Evolutionary conservation across 805 yeast genomes (phyloP).

Genomic region (Kluyveromyces wickerhamii): DNA sequence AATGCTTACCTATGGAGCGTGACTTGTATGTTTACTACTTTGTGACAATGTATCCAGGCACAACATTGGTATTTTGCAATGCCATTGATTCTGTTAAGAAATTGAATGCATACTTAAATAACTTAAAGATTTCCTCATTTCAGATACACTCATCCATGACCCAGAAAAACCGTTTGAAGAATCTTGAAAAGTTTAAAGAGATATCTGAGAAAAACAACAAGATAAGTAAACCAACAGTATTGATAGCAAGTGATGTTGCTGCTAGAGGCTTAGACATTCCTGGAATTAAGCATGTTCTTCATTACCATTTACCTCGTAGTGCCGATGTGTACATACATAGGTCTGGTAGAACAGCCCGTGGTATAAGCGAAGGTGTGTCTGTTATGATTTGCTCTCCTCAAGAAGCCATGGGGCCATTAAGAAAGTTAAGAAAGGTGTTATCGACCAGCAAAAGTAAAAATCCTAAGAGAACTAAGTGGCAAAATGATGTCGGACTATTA

Average conservation of each 20-base stretch:
- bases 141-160: slow-evolving; percentile 91
- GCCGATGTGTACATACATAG: slow-evolving; percentile 94
- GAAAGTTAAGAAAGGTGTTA: slow-evolving; percentile 58
- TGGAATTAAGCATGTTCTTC: slow-evolving; percentile 85
- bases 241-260: slow-evolving; percentile 95
- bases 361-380: slow-evolving; percentile 88
- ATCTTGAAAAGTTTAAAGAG: slow-evolving; percentile 70
- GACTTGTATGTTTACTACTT: slow-evolving; percentile 88
- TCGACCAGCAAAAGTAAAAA: slow-evolving; percentile 26
- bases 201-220: slow-evolving; percentile 34
- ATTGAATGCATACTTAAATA: slow-evolving; percentile 63
- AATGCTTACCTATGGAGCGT: slow-evolving; percentile 84
- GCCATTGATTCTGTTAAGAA: slow-evolving; percentile 93
- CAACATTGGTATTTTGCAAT: slow-evolving; percentile 86
- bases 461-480: slow-evolving; percentile 35
- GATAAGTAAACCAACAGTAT: slow-evolving; percentile 48
- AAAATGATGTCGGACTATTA: slow-evolving; percentile 54
- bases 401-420: slow-evolving; percentile 83
- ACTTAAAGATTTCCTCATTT: slow-evolving; percentile 58
- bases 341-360: slow-evolving; percentile 98
- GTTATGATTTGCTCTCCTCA: slow-evolving; percentile 88
- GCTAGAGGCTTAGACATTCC: slow-evolving; percentile 96
- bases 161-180: slow-evolving; percentile 83
- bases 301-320: slow-evolving; percentile 88
- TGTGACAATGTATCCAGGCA: slow-evolving; percentile 75